phyloP scores from a whole-genome alignment of 2,329 filamentous ascomycete genomes.

The Huntiella moniliformis region DNA sequence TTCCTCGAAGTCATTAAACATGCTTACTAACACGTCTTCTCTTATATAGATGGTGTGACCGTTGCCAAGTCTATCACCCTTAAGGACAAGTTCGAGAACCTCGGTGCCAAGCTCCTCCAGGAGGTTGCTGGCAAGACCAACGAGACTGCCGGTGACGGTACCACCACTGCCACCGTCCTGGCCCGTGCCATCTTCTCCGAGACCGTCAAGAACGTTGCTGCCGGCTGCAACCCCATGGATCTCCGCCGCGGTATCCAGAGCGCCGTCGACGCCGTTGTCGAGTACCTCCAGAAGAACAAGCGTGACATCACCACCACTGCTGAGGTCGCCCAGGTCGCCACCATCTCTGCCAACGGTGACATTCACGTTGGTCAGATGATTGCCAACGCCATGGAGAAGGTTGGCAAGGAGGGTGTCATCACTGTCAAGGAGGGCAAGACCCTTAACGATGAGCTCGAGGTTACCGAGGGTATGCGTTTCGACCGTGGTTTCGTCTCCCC shows the following conservation, averaged over 20 bases:
- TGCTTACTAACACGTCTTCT: conserved; percentile 14
- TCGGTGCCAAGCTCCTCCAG: conserved; percentile 87
- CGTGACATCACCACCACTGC: conserved; percentile 92
- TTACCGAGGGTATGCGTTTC: conserved; percentile 99
- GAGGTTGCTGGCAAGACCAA: conserved; percentile 99
- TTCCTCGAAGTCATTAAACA: background rate
- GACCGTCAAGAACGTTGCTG: conserved; percentile 98
- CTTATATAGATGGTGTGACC: conserved; percentile 56
- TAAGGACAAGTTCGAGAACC: conserved; percentile 99
- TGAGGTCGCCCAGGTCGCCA: conserved; percentile 95
- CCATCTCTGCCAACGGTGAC: conserved; percentile 95
- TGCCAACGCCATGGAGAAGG: conserved; percentile 98
- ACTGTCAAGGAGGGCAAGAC: conserved; percentile 99
- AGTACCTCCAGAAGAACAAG: conserved; percentile 91
- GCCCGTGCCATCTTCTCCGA: conserved; percentile 98
- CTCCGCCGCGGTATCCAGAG: conserved; percentile 92
- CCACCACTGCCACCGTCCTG: conserved; percentile 91
- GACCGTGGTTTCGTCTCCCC: conserved; percentile 96
- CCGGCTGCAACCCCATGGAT: conserved; percentile 99
- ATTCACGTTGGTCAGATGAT: conserved; percentile 88
- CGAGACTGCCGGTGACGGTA: conserved; percentile 95
- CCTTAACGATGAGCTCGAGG: conserved; percentile 88
- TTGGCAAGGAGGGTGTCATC: conserved; percentile 99
- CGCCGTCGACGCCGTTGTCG: conserved; percentile 82
- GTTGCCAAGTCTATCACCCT: conserved; percentile 78